Conservation (phyloP, 768 basidiomycete species). For the Pleurotus tuoliensis region DNA sequence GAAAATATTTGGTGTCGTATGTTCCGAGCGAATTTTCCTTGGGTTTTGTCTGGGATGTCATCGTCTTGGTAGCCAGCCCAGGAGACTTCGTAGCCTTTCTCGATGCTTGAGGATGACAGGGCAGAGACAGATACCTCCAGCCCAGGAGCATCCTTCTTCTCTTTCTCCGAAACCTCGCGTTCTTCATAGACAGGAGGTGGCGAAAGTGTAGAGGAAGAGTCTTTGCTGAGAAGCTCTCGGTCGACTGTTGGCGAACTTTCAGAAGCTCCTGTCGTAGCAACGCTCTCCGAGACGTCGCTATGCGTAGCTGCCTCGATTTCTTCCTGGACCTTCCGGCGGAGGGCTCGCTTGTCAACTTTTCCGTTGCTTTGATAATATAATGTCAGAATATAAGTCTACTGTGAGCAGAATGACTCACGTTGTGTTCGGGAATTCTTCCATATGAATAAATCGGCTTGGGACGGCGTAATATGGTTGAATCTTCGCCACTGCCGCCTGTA, state of each 20-base stretch:
- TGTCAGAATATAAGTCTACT: background rate
- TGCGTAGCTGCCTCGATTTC: background rate
- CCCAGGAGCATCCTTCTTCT: background rate
- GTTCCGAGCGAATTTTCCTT: conserved; percentile 43
- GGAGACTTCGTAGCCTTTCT: conserved; percentile 26
- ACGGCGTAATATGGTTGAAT: conserved; percentile 47
- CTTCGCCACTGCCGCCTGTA: conserved; percentile 30
- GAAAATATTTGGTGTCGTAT: conserved; percentile 52
- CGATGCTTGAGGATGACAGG: conserved; percentile 10
- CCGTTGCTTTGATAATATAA: conserved; percentile 33
- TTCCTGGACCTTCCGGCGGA: conserved; percentile 29
- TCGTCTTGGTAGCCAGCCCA: conserved; percentile 55
- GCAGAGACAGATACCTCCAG: background rate
- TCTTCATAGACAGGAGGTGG: conserved; percentile 23
- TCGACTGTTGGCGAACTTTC: conserved; percentile 5
- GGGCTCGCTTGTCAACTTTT: conserved; percentile 47
- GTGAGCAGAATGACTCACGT: conserved; percentile 27
- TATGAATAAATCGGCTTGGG: conserved; percentile 36
- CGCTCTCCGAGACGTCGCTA: too few species aligned
- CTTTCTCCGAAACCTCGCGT: background rate
- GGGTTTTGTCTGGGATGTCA: conserved; percentile 43
- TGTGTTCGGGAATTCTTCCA: conserved; percentile 50
- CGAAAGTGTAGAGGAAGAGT: conserved; percentile 12
- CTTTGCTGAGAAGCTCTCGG: conserved; percentile 12
- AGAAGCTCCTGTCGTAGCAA: background rate